These are phyloP conservation scores for Pythium sukuiense DNA, from an alignment of 352 stramenopile genomes.

Conservation along the genomic window DNA sequence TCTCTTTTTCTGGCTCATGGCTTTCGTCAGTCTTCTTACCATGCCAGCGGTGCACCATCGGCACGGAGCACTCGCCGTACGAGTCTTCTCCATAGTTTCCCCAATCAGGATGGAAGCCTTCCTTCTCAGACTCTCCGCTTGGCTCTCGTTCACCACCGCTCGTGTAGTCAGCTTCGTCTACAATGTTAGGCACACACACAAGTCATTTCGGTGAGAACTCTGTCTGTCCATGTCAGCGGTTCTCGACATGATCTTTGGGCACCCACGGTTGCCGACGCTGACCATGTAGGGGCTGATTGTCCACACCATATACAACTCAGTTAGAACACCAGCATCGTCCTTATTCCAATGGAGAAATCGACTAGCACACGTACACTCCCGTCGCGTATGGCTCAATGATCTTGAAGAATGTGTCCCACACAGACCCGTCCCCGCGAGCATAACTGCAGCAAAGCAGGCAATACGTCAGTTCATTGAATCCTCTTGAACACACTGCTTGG, in stretches of 20 bases:
- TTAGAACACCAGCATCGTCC: too few species aligned
- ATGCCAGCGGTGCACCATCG: slow-evolving; percentile 67
- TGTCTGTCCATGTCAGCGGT: too few species aligned
- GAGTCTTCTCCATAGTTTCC: slow-evolving; percentile 71
- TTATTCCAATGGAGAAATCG: background rate
- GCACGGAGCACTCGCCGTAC: slow-evolving; percentile 60
- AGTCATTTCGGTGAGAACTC: too few species aligned
- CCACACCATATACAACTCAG: too few species aligned
- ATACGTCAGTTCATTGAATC: too few species aligned
- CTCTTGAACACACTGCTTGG: background rate
- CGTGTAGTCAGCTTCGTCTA: slow-evolving; percentile 77
- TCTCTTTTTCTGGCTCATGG: too few species aligned
- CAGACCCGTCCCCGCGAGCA: slow-evolving; percentile 50
- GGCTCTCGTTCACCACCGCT: slow-evolving; percentile 52
- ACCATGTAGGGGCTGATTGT: slow-evolving; percentile 67
- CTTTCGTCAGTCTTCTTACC: slow-evolving; percentile 30
- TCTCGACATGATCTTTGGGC: too few species aligned
- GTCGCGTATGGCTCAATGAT: slow-evolving; percentile 69
- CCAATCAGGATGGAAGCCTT: slow-evolving; percentile 62
- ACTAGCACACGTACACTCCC: slow-evolving; percentile 42
- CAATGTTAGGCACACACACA: background rate
- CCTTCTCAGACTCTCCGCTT: slow-evolving; percentile 43
- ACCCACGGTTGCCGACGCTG: slow-evolving; percentile 74
- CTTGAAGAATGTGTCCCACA: slow-evolving; percentile 80
- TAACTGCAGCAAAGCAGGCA: slow-evolving; percentile 37